phyloP scores from a whole-genome alignment of 768 basidiomycete genomes.

The Leccinum boreale region DNA sequence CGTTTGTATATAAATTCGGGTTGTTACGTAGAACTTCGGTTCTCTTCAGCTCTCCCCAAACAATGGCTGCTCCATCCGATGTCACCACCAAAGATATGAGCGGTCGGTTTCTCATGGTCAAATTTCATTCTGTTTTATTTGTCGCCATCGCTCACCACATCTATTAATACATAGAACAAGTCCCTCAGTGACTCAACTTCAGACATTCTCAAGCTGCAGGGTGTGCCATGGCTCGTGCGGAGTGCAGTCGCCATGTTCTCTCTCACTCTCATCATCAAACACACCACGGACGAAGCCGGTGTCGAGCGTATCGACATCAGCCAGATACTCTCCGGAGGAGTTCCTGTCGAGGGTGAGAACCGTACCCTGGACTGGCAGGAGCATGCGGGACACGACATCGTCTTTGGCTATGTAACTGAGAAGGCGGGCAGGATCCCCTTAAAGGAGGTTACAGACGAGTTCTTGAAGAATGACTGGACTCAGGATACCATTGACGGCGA shows the following conservation, averaged over 20 bases:
- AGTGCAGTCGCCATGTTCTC: conserved; percentile 55
- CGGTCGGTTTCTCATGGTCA: conserved; percentile 64
- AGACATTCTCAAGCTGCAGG: conserved; percentile 64
- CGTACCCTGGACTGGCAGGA: conserved; percentile 57
- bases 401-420: conserved; percentile 60
- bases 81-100: conserved; percentile 58
- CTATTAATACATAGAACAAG: conserved; percentile 54
- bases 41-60: neutral
- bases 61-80: conserved; percentile 63
- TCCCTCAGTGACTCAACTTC: conserved; percentile 59
- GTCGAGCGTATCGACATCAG: conserved; percentile 67
- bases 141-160: conserved; percentile 1
- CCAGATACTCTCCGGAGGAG: conserved; percentile 61
- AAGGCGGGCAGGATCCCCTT: conserved; percentile 50
- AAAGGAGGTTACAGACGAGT: conserved; percentile 44
- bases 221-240: conserved; percentile 69
- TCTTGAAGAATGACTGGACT: conserved; percentile 42
- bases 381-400: conserved; percentile 48
- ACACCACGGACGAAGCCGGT: conserved; percentile 56
- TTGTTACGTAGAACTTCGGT: neutral
- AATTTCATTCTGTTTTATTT: conserved; percentile 1
- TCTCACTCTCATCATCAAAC: conserved; percentile 59
- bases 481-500: conserved; percentile 37
- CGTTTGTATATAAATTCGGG: conserved; percentile 10
- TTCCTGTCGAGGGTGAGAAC: conserved; percentile 54